Evolutionary conservation across 1,139 yeast species (phyloP), one percentile per base, ranked within the genome.

Genomic region (Taphrina betulina): DNA sequence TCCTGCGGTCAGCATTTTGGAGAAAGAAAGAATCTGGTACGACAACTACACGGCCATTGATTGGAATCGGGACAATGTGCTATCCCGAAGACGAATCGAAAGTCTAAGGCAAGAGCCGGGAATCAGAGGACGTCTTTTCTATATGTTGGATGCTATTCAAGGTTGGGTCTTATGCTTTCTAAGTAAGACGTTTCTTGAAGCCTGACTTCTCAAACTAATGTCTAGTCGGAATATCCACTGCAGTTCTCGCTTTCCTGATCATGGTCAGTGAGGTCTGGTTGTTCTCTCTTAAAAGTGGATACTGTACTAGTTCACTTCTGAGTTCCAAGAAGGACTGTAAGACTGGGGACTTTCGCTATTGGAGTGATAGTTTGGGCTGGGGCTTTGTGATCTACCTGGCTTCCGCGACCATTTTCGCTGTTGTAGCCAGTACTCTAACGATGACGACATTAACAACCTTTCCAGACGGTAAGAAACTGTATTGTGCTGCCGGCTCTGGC

Each of bases 11-110:
- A 37, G 41, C 19, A 40, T 40, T 16, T 24, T 48, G 12, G 53
- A 48, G 29, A 43, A 43, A 7, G 50, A 55, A n/a, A 22, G 43
- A 14, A 42, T 48, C 12, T 78, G 71, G 67, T 80, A 80, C 64
- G 81, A 81, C 66, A 83, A 81, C 65, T 81, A 80, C 67, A 80
- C 85, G 20, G 79, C 84, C 12, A 78, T 80, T 10, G 85, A 81
- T 67, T 81, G 85, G 84, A 76, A 79, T 2, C 72, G 75, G 38
- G 82, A 81, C 29, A 75, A 75, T 37, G 70, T 78, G 20, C 69
- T 71, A 59, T 78, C 78, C 43, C 78, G 80, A 36, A 69, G 70
- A 41, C 71, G 80, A 53, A 72, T 75, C 60, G 77, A 71, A 61
- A 70, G 71, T 41, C 63, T 80, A 40, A 63, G 68, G 57, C 40